Evolutionary conservation across 305 asterid species (phyloP), one percentile per base, ranked within the genome.

Genomic region (Rubia occidens): DNA sequence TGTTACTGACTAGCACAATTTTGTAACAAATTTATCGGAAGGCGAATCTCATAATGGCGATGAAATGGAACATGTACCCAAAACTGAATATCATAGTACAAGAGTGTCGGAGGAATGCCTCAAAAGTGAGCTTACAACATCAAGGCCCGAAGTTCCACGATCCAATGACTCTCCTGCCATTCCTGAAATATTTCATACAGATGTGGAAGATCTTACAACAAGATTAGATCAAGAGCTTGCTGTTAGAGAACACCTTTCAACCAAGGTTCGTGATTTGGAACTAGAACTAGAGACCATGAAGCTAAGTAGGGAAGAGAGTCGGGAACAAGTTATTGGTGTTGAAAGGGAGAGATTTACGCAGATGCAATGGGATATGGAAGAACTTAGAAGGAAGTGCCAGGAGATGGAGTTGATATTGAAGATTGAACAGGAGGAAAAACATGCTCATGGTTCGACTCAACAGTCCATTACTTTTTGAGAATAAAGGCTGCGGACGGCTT

Each of bases 341-440:
- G 94, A 85, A 81, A 81, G 72, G 76, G 96, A 84, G 72, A 85
- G 81, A 54, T 73, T 75, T 80, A 83, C 81, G 60, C 83, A 89
- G 74, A 74, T 82, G 77, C 91, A 84, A 71, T 84, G 95, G 89
- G 95, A 87, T 77, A 83, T 82, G 81, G 90, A 87, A 72, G 95
- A 87, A 78, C 81, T 85, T 71, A 76, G 82, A 77, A 78, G 82
- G 69, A 81, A 81, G 75, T 78, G 77, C 70, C 49, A 79, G 79
- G 95, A 85, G 66, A 75, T 80, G 83, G 95, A 87, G 74, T 58
- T 79, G 61, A 82, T 68, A 68, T 72, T 87, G 78, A 76, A 84
- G 45, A 55, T 78, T 47, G 82, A 82, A 72, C 88, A 85, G 94
- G 85, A 83, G 64, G 83, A 77, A 68, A 80, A 75, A 66, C 78